A percentile compares a stretch with the other conserved stretches of the same genome.
These are phyloP conservation scores for Aureobasidium sp. DNA, from an alignment of 2,329 filamentous ascomycete genomes.

Conservation along the genomic window DNA sequence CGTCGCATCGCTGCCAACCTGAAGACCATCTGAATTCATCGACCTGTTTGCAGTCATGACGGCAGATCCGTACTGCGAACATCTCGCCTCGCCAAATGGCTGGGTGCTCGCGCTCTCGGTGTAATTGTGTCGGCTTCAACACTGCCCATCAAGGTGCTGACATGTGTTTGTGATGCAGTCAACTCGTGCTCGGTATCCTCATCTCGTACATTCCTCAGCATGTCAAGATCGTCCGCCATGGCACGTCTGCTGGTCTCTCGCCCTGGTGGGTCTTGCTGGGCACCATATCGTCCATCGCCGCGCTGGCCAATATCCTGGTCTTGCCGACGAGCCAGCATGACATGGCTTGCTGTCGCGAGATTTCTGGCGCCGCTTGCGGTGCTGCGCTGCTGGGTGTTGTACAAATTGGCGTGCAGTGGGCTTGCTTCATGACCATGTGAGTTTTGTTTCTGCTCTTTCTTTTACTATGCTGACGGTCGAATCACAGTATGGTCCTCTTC, in stretches of 20 bases:
- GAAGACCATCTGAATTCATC: no score
- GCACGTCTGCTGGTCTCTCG: conserved; percentile 88
- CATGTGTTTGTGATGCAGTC: conserved; percentile 30
- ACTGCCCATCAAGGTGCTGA: neutral
- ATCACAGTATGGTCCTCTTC: conserved; percentile 74
- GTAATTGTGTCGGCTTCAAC: neutral
- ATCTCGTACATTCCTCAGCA: conserved; percentile 94
- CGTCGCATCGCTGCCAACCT: neutral
- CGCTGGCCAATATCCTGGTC: conserved; percentile 86
- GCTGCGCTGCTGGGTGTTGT: conserved; percentile 81
- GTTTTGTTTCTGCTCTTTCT: conserved; percentile 27
- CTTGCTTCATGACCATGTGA: conserved; percentile 87
- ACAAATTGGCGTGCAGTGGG: conserved; percentile 87
- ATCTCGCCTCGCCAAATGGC: conserved; percentile 18
- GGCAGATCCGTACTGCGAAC: conserved; percentile 18
- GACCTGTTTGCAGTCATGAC: neutral
- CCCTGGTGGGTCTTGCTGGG: conserved; percentile 95
- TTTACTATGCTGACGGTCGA: neutral
- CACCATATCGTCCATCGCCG: conserved; percentile 74
- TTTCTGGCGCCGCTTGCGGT: conserved; percentile 75
- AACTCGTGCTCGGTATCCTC: conserved; percentile 82
- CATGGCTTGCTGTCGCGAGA: conserved; percentile 75
- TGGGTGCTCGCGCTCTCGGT: conserved; percentile 18
- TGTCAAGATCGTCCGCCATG: conserved; percentile 76
- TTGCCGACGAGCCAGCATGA: conserved; percentile 77